Evolutionary conservation across 116 monocot species (phyloP), one percentile per base, ranked within the genome.

Genomic region (Zostera marina): DNA sequence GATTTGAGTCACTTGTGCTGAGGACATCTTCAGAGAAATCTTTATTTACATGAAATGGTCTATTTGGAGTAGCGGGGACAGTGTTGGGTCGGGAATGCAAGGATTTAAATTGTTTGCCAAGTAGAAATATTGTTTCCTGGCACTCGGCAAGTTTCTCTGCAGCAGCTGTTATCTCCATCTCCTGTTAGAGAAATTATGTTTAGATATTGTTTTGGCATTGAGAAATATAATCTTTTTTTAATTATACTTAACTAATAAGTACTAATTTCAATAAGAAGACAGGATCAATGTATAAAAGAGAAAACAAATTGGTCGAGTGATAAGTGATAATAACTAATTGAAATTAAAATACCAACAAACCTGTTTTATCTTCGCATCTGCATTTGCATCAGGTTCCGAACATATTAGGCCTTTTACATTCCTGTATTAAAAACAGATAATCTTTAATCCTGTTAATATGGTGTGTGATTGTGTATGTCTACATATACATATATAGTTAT

Each of bases 61-160:
- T 62, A 22, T 45, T 67, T 48, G 77, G 68, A 19, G 69, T 74
- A 49, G 70, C 24, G 39, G 56, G 8, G 1, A 60, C 10, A 8
- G 64, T 32, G 41, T 83, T 83, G 43, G 62, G 13, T n/a, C 71
- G 76, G 45, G 81, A 74, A 11, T 73, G 79, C 62, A 94, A 9
- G 21, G 81, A 22, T 68, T 82, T 79, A 25, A 96, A 63, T 56
- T 96, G 88, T 57, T 65, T 77, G 38, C 88, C 82, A 8, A 96
- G 82, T 42, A 96, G 71, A 52, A 76, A 19, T 52, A 96, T 96
- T 8, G 89, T 82, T 72, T 96, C 96, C 44, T 88, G 88, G 62
- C 96, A 96, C 44, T 80, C 82, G n/a, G 78, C 89, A 39, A 96
- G 96, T 63, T 96, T 88, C 60, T 96, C 85, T 24, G 88, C 72